Conservation (phyloP, 2,329 filamentous ascomycete genomes). For the Madurella fahalii region DNA sequence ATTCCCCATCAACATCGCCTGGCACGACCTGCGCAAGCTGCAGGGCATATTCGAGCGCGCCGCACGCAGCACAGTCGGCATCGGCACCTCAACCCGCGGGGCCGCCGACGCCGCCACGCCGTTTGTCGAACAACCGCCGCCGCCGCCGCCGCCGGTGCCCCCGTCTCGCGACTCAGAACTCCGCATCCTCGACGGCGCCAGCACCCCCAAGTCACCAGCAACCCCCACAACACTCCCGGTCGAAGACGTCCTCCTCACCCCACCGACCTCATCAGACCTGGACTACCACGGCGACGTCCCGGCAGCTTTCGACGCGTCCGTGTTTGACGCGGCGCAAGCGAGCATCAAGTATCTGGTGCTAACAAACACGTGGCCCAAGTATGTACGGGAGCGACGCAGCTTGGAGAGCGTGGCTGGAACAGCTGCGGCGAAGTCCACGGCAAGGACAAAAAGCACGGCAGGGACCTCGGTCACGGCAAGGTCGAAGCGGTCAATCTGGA, state of each 20-base stretch:
- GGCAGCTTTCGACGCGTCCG: slow-evolving; percentile 42
- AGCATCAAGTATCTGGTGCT: slow-evolving; percentile 63
- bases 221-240: not conserved
- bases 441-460: slow-evolving; percentile 1
- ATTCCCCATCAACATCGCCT: slow-evolving; percentile 64
- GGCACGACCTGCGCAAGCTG: slow-evolving; percentile 50
- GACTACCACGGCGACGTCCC: slow-evolving; percentile 43
- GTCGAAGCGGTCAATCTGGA: not conserved
- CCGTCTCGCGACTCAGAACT: slow-evolving; percentile 13
- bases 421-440: not conserved
- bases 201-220: slow-evolving; percentile 5
- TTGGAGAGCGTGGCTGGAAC: slow-evolving; percentile 9
- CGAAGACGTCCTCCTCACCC: not conserved
- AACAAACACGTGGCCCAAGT: slow-evolving; percentile 65
- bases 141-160: not conserved
- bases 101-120: slow-evolving; percentile 40
- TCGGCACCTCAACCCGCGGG: slow-evolving; percentile 26
- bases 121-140: slow-evolving; percentile 32
- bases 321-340: slow-evolving; percentile 58
- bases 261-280: not conserved
- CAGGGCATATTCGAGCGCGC: slow-evolving; percentile 54
- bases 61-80: slow-evolving; percentile 42
- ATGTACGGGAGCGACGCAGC: slow-evolving; percentile 37
- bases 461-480: slow-evolving; percentile 2
- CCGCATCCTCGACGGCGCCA: slow-evolving; percentile 11